Base-by-base conservation (phyloP, 2,329 filamentous ascomycete species). In the Exophiala lecanii-corni region DNA sequence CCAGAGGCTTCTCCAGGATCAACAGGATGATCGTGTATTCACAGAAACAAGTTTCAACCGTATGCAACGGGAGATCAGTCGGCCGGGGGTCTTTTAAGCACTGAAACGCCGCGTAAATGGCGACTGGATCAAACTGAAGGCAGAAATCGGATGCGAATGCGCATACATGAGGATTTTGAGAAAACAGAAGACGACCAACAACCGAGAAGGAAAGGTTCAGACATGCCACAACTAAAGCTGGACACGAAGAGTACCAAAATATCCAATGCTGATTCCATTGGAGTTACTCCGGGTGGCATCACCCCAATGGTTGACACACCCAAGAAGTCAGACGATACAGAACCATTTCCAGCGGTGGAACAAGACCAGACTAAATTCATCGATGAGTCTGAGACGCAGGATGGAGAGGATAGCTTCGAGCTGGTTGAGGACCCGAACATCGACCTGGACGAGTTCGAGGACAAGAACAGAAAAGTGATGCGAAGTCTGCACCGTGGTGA, bases 381-480 rank as follows among this genome's bases (percentile, higher is more conserved):
- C 10, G 30, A 30, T 17, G 52, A 62, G 4, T 64, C 65, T 31
- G 65, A 63, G 32, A 61, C 56, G 19, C 61, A 61, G 21, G 64
- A 72, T 7, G 69, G 82, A 0, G 92, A 96, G 44, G 92, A 97
- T 34, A 94, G 94, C 54, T 98, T 95, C 59, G 92, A 98, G 65
- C 79, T 98, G 53, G 84, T 98, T 5, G 89, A 97, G 47, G 91
- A 96, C 49, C 89, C 91, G 0, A 89, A 89, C 57, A 85, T 91
- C 43, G 80, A 84, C 30, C 78, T 86, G 18, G 88, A 92, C 54
- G 83, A 82, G 1, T 94, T 94, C 50, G 94, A 98, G 64, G 94
- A 98, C 64, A 97, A 96, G 70, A 97, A 98, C 59, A 79, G 94
- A 33, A 96, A 96, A 64, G 91, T 98, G 33, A 94, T 97, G 88